A percentile compares a stretch with the other conserved stretches of the same genome.
Evolutionary conservation across 192 early-diverging fungal species (phyloP).

Genomic region (Backusella luteola): DNA sequence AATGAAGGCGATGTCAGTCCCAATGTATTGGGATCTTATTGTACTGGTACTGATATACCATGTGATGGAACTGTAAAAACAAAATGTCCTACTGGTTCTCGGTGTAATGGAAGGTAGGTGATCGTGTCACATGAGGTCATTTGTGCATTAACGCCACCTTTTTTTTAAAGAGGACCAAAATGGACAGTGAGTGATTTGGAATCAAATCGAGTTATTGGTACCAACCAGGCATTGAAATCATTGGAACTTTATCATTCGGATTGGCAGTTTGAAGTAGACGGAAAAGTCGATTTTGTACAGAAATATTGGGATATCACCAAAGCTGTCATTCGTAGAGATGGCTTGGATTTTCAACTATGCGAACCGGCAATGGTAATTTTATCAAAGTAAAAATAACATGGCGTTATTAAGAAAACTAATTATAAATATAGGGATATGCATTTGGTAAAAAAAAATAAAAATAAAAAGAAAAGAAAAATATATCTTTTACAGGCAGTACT

Average conservation of each 20-base stretch:
- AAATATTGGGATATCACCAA: slow-evolving; percentile 26
- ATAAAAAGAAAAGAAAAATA: not conserved
- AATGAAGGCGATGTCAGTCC: slow-evolving; percentile 32
- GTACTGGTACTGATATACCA: slow-evolving; percentile 28
- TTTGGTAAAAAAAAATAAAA: slow-evolving; percentile 8
- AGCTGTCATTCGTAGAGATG: slow-evolving; percentile 6
- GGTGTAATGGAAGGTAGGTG: slow-evolving; percentile 24
- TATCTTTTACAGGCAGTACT: not conserved
- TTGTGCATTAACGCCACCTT: not conserved
- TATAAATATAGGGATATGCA: slow-evolving; percentile 40
- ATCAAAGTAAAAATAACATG: not conserved
- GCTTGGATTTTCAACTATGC: slow-evolving; percentile 3
- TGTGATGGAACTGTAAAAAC: slow-evolving; percentile 22
- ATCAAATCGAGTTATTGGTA: slow-evolving; percentile 30
- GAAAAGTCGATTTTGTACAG: slow-evolving; percentile 23
- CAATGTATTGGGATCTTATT: slow-evolving; percentile 33
- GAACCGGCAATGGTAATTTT: slow-evolving; percentile 30
- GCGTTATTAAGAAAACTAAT: slow-evolving; percentile 24
- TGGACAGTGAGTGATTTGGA: slow-evolving; percentile 23
- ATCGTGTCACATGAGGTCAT: too few relatives aligned
- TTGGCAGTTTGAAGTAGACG: not conserved
- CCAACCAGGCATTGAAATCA: slow-evolving; percentile 28
- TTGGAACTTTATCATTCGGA: slow-evolving; percentile 9
- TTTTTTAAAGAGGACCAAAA: slow-evolving; percentile 21
- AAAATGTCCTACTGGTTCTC: not conserved